Evolutionary conservation across 305 asterid species (phyloP).

Genomic region (Ilex paraguariensis): DNA sequence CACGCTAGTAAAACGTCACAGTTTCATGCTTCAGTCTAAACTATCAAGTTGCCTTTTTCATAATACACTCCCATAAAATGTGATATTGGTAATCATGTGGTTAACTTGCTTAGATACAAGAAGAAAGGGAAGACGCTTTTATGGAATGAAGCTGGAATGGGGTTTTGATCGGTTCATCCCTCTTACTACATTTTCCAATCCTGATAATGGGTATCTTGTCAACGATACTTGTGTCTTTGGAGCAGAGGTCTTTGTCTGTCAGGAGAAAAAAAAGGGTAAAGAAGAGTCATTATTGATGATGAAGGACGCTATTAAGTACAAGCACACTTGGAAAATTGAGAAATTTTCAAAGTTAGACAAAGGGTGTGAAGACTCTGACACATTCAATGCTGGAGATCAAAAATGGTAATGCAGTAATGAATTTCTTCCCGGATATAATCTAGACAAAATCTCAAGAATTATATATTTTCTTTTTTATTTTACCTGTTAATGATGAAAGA

Average conservation of each 20-base stretch:
- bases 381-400: constrained; percentile 39
- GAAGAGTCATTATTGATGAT: constrained; percentile 52
- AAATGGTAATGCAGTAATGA: constrained; percentile 29
- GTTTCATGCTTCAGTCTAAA: too few relatives aligned
- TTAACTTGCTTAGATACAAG: constrained; percentile 17
- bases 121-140: constrained; percentile 53
- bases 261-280: constrained; percentile 36
- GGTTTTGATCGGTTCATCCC: constrained; percentile 57
- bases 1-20: too few relatives aligned
- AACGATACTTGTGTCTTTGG: constrained; percentile 52
- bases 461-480: background rate
- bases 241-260: constrained; percentile 51
- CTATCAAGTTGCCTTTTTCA: background rate
- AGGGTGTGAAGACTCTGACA: constrained; percentile 39
- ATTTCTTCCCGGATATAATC: background rate
- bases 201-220: constrained; percentile 44
- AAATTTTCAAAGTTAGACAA: constrained; percentile 29
- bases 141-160: constrained; percentile 42
- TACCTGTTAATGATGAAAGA: too few relatives aligned
- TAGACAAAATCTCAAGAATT: background rate
- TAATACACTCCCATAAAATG: background rate
- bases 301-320: constrained; percentile 42
- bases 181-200: constrained; percentile 34
- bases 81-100: background rate
- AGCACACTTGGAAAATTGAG: constrained; percentile 33